phyloP scores from a whole-genome alignment of 2,329 filamentous ascomycete genomes.

The Cryphonectria japonica region DNA sequence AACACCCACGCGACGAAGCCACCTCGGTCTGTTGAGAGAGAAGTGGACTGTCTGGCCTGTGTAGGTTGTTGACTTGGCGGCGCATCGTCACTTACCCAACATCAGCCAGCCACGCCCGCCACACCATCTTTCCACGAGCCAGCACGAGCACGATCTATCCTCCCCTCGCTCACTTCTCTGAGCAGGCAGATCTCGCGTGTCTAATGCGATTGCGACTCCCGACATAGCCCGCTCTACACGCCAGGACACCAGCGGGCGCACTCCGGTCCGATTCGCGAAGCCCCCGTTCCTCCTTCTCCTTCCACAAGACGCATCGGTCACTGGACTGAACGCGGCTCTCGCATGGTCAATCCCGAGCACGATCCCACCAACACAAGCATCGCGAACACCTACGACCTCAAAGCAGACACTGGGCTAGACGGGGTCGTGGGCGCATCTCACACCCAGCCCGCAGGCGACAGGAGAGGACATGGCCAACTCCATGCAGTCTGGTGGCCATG shows the following conservation, averaged over 20 bases:
- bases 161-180: too few species aligned
- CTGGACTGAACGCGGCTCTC: constrained; percentile 19
- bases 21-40: background rate
- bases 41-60: constrained; percentile 18
- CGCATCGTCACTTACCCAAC: background rate
- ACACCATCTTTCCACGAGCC: background rate
- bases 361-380: constrained; percentile 2
- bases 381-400: constrained; percentile 10
- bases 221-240: constrained; percentile 17
- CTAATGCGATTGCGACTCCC: constrained; percentile 22
- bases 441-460: constrained; percentile 16
- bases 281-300: background rate
- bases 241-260: constrained; percentile 15
- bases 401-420: constrained; percentile 2
- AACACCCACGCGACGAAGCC: background rate
- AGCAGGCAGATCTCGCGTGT: background rate
- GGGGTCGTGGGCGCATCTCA: constrained; percentile 23
- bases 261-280: background rate
- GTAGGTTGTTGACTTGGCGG: background rate
- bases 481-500: constrained; percentile 28
- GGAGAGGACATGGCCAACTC: constrained; percentile 26
- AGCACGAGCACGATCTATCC: background rate
- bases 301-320: constrained; percentile 18
- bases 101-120: constrained; percentile 1
- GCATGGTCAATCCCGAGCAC: constrained; percentile 17